Percentiles rank a stretch among this genome's conserved stretches.
These are phyloP conservation scores for Astraeus odoratus DNA, from an alignment of 768 basidiomycete species.

Conservation along the genomic window DNA sequence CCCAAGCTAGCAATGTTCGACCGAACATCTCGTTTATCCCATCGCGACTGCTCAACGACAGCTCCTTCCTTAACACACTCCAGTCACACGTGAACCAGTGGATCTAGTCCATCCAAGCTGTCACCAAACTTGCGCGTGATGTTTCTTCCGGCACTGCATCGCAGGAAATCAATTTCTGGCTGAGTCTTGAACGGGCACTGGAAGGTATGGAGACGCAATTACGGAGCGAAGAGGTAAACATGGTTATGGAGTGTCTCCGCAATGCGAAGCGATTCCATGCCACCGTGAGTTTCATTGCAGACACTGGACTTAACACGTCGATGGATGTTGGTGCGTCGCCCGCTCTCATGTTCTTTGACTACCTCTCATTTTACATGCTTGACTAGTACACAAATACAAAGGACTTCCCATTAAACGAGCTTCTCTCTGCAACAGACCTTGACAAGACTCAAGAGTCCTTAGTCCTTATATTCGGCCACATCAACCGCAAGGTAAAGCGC, in stretches of 20 bases:
- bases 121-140: slow-evolving; percentile 92
- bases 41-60: too few species aligned
- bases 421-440: slow-evolving; percentile 92
- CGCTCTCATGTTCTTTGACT: not conserved
- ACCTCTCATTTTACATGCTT: not conserved
- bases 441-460: slow-evolving; percentile 92
- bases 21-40: too few species aligned
- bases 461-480: slow-evolving; percentile 80
- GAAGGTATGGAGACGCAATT: slow-evolving; percentile 92
- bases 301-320: slow-evolving; percentile 93
- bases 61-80: too few species aligned
- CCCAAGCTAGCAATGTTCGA: slow-evolving; percentile 38
- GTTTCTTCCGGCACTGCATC: slow-evolving; percentile 93
- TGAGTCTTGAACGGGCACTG: slow-evolving; percentile 87
- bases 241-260: slow-evolving; percentile 89
- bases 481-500: slow-evolving; percentile 91
- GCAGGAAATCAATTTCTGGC: slow-evolving; percentile 99
- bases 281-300: slow-evolving; percentile 95
- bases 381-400: slow-evolving; percentile 94
- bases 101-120: slow-evolving; percentile 97
- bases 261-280: slow-evolving; percentile 97
- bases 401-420: slow-evolving; percentile 95
- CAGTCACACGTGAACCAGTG: slow-evolving; percentile 96
- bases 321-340: slow-evolving; percentile 69
- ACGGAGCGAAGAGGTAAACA: slow-evolving; percentile 83